Percentiles rank a stretch among this genome's conserved stretches.
phyloP scores from a whole-genome alignment of 2,329 filamentous ascomycete genomes.

The Lasiodiplodia sp. region DNA sequence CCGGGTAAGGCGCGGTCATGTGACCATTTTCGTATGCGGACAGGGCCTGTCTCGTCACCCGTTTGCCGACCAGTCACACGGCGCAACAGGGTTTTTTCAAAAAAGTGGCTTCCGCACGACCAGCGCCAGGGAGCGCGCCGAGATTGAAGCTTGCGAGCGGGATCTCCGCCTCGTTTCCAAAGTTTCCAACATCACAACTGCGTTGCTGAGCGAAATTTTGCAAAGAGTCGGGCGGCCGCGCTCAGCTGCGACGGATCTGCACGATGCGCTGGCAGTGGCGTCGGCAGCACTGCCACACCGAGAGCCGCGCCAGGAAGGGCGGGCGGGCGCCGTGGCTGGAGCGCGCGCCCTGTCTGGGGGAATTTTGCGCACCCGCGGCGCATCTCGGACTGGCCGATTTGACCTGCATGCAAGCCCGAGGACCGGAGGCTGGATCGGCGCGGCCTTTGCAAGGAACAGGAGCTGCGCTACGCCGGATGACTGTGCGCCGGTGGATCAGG shows the following conservation, averaged over 20 bases:
- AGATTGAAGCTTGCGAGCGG: constrained; percentile 22
- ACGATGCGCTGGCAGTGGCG: constrained; percentile 22
- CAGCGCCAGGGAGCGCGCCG: constrained; percentile 17
- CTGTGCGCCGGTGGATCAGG: constrained; percentile 28
- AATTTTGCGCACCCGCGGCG: constrained; percentile 7
- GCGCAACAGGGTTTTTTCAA: constrained; percentile 16
- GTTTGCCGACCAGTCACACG: constrained; percentile 24
- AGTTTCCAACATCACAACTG: constrained; percentile 5
- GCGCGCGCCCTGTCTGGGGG: constrained; percentile 17
- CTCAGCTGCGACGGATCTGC: constrained; percentile 14
- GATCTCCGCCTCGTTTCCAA: constrained; percentile 28
- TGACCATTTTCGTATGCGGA: not conserved
- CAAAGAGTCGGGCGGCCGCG: not conserved
- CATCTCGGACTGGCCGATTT: constrained; percentile 27
- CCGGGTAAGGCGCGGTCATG: constrained; percentile 3
- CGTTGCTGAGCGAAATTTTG: not conserved
- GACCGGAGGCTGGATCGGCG: constrained; percentile 20
- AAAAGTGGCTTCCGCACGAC: constrained; percentile 24
- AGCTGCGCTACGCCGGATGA: constrained; percentile 26
- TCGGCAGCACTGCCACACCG: constrained; percentile 8
- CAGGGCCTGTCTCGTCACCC: constrained; percentile 19
- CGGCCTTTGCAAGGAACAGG: constrained; percentile 23
- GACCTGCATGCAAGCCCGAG: constrained; percentile 24
- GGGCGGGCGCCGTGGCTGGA: not conserved
- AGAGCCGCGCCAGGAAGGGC: constrained; percentile 8